These are phyloP conservation scores for Coemansia umbellata DNA, from an alignment of 192 early-diverging fungal genomes.

Conservation along the genomic window DNA sequence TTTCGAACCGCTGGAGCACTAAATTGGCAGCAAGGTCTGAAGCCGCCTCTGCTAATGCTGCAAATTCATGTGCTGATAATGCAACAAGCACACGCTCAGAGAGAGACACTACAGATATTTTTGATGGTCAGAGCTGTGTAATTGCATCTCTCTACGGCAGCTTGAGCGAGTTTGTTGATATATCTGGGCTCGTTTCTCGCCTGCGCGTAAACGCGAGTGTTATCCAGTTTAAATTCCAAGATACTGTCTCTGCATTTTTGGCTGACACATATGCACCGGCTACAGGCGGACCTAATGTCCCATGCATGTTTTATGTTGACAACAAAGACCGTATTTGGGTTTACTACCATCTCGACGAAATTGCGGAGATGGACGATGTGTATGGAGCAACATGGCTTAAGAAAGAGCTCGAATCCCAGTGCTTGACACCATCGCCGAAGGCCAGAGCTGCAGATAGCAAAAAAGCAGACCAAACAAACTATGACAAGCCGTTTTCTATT, in stretches of 20 bases:
- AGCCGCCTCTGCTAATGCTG: not conserved
- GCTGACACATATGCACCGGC: slow-evolving; percentile 47
- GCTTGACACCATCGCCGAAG: slow-evolving; percentile 8
- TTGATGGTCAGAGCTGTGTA: slow-evolving; percentile 14
- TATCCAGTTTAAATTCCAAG: slow-evolving; percentile 51
- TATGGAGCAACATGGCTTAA: slow-evolving; percentile 49
- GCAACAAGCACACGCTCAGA: slow-evolving; percentile 5
- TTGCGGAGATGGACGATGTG: slow-evolving; percentile 51
- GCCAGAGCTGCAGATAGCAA: slow-evolving; percentile 10
- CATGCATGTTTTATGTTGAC: slow-evolving; percentile 52
- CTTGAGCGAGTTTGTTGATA: slow-evolving; percentile 30
- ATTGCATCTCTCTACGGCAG: slow-evolving; percentile 24
- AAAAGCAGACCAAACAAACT: slow-evolving; percentile 16
- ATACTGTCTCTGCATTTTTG: slow-evolving; percentile 49
- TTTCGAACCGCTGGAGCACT: slow-evolving; percentile 28
- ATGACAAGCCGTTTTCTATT: slow-evolving; percentile 44
- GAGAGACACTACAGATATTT: slow-evolving; percentile 9
- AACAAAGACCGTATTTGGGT: slow-evolving; percentile 52
- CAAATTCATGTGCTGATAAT: not conserved
- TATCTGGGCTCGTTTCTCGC: slow-evolving; percentile 38
- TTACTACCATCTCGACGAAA: slow-evolving; percentile 50
- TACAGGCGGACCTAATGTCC: slow-evolving; percentile 49
- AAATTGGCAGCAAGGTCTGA: slow-evolving; percentile 15
- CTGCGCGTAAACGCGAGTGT: slow-evolving; percentile 45
- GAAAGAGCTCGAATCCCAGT: slow-evolving; percentile 18